Base-by-base conservation (phyloP, 108 stramenopile species). In the Fragilaria radians region DNA sequence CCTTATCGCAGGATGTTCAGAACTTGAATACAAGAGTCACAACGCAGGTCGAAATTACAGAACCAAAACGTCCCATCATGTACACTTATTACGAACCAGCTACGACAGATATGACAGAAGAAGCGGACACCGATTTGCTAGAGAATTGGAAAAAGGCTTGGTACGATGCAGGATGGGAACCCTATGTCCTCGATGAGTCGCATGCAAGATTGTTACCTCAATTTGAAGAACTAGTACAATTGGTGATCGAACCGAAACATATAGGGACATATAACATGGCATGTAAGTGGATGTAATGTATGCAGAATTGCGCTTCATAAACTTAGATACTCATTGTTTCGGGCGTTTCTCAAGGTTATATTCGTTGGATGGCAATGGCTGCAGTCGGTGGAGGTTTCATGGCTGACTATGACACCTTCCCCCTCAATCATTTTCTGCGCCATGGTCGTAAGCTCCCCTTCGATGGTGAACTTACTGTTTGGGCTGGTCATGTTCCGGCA, bases 151-250 rank as follows among this genome's bases (percentile, higher is more conserved):
- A 68, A 47, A 26, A 54, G 36, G 4, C n/a, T 17, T 68, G 67
- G 67, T 18, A 33, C 2, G 46, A 30, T 53, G 59, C 67, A 21
- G 67, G 67, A 9, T 68, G 61, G 52, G 61, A 34, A 17, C 67
- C 67, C 28, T 22, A 32, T 19, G 46, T 68, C 11, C 29, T 68
- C 14, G 28, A 42, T 14, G 36, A 42, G 36, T 42, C 36, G 7
- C 11, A 42, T 42, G 36, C 36, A 42, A 7, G 36, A 7, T 7
- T 7, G 7, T 14, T 42, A 42, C 36, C 36, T 14, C 11, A 42
- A 14, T 42, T 42, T 42, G 36, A 42, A 11, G 36, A 7, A 42
- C 36, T 42, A 11, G 36, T 42, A 7, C 11, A 42, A 14, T 14
- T 42, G 36, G 36, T 42, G 36, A 14, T 42, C 36, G 36, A 42